These are phyloP conservation scores for Linum tenue DNA, from an alignment of 345 rosid species.

Conservation along the genomic window DNA sequence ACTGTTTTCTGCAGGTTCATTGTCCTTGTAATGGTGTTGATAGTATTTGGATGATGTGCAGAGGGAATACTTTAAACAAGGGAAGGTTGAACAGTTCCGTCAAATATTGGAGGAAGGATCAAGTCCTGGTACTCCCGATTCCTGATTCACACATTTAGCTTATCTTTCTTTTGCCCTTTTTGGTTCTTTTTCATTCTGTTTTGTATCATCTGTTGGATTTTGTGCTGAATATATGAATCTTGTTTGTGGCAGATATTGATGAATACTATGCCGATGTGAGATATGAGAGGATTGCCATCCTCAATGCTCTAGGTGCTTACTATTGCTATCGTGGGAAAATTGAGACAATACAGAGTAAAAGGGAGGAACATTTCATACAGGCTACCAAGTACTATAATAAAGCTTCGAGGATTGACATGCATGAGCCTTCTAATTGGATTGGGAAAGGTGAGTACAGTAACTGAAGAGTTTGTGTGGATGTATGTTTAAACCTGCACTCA, in stretches of 20 bases:
- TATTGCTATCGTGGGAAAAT: conserved; percentile 87
- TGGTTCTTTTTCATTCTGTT: neutral
- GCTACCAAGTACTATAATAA: conserved; percentile 84
- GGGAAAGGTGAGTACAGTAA: conserved; percentile 57
- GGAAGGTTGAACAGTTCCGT: conserved; percentile 79
- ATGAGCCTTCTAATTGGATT: conserved; percentile 98
- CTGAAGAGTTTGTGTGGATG: neutral
- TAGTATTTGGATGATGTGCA: conserved; percentile 21
- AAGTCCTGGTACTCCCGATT: conserved; percentile 51
- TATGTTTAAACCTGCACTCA: neutral
- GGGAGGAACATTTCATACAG: conserved; percentile 81
- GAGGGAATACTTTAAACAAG: conserved; percentile 98
- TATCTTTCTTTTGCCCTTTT: neutral
- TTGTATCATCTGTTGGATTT: neutral
- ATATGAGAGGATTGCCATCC: conserved; percentile 92
- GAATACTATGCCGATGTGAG: conserved; percentile 95
- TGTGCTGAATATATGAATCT: neutral
- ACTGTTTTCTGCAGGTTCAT: neutral
- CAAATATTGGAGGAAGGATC: conserved; percentile 97
- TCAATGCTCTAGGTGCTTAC: conserved; percentile 91
- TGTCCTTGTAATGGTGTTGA: neutral
- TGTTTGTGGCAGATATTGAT: conserved; percentile 60
- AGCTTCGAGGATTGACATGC: conserved; percentile 95
- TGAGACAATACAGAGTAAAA: conserved; percentile 75
- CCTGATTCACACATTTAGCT: neutral